These are phyloP conservation scores for Sordariomycetes sp. DNA, from an alignment of 2,329 filamentous ascomycete genomes.

Conservation along the genomic window DNA sequence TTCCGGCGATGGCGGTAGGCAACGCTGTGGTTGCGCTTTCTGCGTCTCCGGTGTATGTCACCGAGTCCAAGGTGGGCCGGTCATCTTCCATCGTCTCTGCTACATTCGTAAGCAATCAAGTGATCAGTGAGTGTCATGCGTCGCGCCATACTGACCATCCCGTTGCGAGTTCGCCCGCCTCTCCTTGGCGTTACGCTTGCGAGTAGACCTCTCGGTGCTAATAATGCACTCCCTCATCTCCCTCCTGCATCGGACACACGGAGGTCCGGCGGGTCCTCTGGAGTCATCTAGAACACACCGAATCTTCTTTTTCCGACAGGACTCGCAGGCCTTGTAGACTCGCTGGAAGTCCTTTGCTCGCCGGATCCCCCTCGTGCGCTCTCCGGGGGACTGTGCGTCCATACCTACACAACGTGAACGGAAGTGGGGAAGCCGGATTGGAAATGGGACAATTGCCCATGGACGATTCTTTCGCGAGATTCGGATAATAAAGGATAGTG, in stretches of 20 bases:
- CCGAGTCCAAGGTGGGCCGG: not conserved
- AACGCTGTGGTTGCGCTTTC: not conserved
- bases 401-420: not conserved
- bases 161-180: not conserved
- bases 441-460: too few species aligned
- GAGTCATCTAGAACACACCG: not conserved
- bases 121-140: not conserved
- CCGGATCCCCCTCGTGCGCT: not conserved
- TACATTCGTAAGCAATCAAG: not conserved
- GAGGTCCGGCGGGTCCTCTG: not conserved
- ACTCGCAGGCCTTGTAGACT: not conserved
- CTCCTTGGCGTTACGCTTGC: not conserved
- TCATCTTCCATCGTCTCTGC: not conserved
- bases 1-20: not conserved
- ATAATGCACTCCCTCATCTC: not conserved
- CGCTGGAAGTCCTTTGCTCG: not conserved
- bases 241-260: not conserved
- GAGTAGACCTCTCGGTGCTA: not conserved
- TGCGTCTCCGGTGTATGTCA: not conserved
- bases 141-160: not conserved
- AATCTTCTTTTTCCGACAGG: not conserved
- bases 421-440: too few species aligned
- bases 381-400: not conserved
- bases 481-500: too few species aligned
- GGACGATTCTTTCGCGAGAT: too few species aligned